Conservation (phyloP, 2,329 filamentous ascomycete species). For the Cytospora mali region DNA sequence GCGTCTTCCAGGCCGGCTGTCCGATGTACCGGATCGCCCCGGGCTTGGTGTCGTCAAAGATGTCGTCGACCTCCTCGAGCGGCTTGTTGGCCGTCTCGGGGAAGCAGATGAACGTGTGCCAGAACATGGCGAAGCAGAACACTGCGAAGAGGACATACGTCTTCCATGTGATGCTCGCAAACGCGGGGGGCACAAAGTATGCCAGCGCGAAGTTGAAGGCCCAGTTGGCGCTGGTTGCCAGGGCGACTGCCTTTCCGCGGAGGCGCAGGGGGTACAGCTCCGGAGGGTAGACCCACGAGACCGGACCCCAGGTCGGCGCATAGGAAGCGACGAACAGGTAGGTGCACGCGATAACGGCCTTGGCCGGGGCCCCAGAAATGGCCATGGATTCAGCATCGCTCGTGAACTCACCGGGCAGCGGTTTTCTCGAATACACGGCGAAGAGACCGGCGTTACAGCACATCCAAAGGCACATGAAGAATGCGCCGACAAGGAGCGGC, state of each 20-base stretch:
- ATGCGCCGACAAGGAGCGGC: constrained; percentile 66
- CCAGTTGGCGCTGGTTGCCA: constrained; percentile 43
- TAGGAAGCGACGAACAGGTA: constrained; percentile 64
- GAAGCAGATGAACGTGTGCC: constrained; percentile 40
- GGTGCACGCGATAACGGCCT: constrained; percentile 65
- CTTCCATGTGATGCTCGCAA: constrained; percentile 43
- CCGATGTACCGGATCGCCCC: constrained; percentile 44
- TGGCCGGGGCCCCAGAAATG: constrained; percentile 52
- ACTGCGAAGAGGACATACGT: constrained; percentile 40
- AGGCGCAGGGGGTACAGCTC: constrained; percentile 51
- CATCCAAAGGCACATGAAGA: constrained; percentile 61
- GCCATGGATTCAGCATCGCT: constrained; percentile 49
- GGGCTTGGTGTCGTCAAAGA: constrained; percentile 41
- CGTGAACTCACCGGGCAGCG: constrained; percentile 40
- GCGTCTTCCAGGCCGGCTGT: constrained; percentile 47
- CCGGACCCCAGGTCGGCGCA: constrained; percentile 48
- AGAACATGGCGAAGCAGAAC: constrained; percentile 39
- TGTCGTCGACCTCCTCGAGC: constrained; percentile 39
- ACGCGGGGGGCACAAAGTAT: constrained; percentile 43
- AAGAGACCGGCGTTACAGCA: constrained; percentile 51
- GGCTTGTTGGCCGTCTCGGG: constrained; percentile 42
- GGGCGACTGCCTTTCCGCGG: constrained; percentile 41
- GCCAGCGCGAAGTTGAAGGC: constrained; percentile 45
- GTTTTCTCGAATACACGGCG: constrained; percentile 43
- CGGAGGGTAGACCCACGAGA: constrained; percentile 50